A percentile compares a stretch with the other conserved stretches of the same genome.
These are phyloP conservation scores for Euryodendron excelsum DNA, from an alignment of 148 eudicot genomes.

Conservation along the genomic window DNA sequence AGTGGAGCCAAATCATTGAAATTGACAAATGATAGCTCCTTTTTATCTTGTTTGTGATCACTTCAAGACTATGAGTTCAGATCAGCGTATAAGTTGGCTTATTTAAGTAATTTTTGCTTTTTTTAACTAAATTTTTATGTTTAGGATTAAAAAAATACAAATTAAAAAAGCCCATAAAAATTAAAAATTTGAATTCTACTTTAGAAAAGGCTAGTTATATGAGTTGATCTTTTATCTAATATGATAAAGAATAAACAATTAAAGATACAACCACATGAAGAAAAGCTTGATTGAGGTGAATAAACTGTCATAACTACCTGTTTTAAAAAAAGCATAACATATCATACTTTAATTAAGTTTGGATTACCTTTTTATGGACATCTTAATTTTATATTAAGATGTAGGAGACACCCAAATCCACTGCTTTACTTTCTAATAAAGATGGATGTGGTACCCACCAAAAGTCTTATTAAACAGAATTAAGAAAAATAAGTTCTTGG, in stretches of 20 bases:
- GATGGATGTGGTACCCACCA: too few relatives aligned
- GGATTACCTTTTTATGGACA: neutral
- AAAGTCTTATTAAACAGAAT: too few relatives aligned
- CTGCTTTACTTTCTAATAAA: neutral
- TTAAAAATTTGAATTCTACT: neutral
- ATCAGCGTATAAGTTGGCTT: too few relatives aligned
- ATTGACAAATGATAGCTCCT: neutral
- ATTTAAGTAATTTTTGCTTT: too few relatives aligned
- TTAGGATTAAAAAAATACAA: too few relatives aligned
- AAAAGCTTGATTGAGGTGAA: neutral
- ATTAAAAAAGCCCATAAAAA: too few relatives aligned
- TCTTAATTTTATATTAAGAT: neutral
- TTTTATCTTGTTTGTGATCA: too few relatives aligned
- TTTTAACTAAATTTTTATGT: too few relatives aligned
- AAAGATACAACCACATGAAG: neutral
- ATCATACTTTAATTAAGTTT: neutral
- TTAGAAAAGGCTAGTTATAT: too few relatives aligned
- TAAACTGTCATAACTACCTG: conserved; percentile 9
- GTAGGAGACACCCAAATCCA: neutral
- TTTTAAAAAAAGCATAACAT: neutral
- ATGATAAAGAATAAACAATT: neutral
- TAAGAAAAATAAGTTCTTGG: too few relatives aligned
- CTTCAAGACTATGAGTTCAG: too few relatives aligned
- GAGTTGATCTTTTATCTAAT: neutral
- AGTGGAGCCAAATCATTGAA: too few relatives aligned